phyloP scores from a whole-genome alignment of 139 green algal genomes.

The Dunaliella primolecta region DNA sequence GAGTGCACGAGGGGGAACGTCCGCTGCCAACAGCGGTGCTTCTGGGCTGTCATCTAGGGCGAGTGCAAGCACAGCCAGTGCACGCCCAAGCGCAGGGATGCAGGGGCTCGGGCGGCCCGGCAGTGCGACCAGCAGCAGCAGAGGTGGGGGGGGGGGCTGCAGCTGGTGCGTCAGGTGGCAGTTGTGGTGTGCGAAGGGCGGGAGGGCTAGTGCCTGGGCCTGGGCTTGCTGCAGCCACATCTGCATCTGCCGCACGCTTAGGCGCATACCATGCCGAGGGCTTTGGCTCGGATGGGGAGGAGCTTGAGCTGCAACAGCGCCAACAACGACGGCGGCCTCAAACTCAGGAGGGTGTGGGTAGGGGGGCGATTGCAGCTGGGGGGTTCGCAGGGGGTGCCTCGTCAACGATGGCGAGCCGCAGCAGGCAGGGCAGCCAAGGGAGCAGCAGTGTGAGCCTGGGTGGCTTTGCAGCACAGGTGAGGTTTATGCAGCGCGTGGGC shows the following conservation, averaged over 20 bases:
- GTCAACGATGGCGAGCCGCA: background rate
- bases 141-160: background rate
- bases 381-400: too few species aligned
- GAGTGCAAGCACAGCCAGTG: too few species aligned
- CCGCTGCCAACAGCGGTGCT: too few species aligned
- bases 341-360: too few species aligned
- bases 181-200: background rate
- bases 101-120: background rate
- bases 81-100: too few species aligned
- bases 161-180: background rate
- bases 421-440: background rate
- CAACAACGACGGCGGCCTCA: constrained; percentile 10
- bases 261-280: background rate
- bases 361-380: too few species aligned
- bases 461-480: background rate
- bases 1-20: too few species aligned
- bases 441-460: background rate
- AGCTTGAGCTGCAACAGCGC: constrained; percentile 1
- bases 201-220: too few species aligned
- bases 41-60: too few species aligned
- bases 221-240: too few species aligned
- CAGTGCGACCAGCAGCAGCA: background rate
- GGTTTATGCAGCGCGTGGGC: too few species aligned
- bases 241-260: background rate
- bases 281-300: too few species aligned